Conservation (phyloP, 2,329 filamentous ascomycete genomes). For the Ophiostoma novo-ulmi region DNA sequence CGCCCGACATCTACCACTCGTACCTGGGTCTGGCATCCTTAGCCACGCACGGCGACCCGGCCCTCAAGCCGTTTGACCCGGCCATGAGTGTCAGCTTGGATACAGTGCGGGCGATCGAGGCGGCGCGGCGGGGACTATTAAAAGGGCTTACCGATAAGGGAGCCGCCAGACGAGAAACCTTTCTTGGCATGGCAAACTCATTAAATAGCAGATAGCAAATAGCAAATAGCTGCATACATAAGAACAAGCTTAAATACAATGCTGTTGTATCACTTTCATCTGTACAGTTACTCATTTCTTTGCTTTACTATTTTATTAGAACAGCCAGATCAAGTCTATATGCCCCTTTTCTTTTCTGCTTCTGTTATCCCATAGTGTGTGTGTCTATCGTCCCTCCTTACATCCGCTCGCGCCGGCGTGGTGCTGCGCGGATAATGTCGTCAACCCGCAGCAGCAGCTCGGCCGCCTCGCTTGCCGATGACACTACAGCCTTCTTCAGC, state of each 20-base stretch:
- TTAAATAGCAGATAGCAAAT: neutral
- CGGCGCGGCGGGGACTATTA: conserved; percentile 41
- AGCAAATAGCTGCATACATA: neutral
- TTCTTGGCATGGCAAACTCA: conserved; percentile 14
- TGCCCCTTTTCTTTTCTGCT: conserved; percentile 3
- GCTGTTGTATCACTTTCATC: neutral
- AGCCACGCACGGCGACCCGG: conserved; percentile 64
- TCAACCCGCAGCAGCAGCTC: conserved; percentile 92
- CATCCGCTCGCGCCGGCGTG: conserved; percentile 67
- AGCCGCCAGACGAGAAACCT: neutral
- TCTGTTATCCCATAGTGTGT: neutral
- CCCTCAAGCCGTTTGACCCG: conserved; percentile 66
- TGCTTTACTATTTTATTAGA: neutral
- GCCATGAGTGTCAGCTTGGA: conserved; percentile 68
- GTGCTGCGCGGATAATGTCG: conserved; percentile 94
- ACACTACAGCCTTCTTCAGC: conserved; percentile 96
- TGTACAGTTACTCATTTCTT: neutral
- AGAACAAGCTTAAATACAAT: neutral
- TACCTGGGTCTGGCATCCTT: conserved; percentile 82
- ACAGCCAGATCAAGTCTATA: conserved; percentile 9
- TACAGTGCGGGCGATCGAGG: conserved; percentile 46
- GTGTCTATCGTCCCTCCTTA: conserved; percentile 13
- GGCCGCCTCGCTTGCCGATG: conserved; percentile 89
- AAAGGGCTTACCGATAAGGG: conserved; percentile 12
- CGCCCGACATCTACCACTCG: conserved; percentile 79